Evolutionary conservation across 148 eudicot genomes (phyloP).

Genomic region (Rhododendron ovatum): DNA sequence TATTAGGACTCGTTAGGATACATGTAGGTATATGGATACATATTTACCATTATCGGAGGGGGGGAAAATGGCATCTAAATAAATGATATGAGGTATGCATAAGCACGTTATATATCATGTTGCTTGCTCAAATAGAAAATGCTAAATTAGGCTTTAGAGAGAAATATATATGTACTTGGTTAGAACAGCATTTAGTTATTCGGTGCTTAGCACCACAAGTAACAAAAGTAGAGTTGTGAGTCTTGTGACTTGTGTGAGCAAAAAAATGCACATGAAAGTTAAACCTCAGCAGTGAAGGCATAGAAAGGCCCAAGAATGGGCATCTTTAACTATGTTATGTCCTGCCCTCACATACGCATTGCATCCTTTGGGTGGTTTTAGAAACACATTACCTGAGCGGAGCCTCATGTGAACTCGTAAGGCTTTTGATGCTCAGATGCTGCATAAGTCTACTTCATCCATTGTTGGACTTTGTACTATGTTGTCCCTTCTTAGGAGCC

Average conservation of each 20-base stretch:
- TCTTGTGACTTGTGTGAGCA: background rate
- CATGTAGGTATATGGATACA: too few relatives aligned
- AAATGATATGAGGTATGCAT: background rate
- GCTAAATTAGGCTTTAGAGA: background rate
- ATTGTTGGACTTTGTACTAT: background rate
- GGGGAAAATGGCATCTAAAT: too few relatives aligned
- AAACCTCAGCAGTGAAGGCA: background rate
- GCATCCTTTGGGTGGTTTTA: background rate
- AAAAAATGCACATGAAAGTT: background rate
- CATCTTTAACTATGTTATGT: background rate
- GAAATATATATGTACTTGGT: background rate
- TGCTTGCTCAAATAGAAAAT: background rate
- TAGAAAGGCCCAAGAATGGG: background rate
- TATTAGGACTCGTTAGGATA: background rate
- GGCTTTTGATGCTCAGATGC: background rate
- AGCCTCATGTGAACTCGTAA: background rate
- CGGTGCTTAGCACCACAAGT: background rate
- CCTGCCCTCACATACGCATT: background rate
- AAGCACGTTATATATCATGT: background rate
- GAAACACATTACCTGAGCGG: background rate
- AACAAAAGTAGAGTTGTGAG: background rate
- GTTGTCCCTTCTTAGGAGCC: background rate
- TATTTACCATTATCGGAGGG: too few relatives aligned
- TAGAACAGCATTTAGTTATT: background rate
- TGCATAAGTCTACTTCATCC: background rate